Evolutionary conservation across 2,329 filamentous ascomycete species (phyloP).

Genomic region (Aschersonia sp.): DNA sequence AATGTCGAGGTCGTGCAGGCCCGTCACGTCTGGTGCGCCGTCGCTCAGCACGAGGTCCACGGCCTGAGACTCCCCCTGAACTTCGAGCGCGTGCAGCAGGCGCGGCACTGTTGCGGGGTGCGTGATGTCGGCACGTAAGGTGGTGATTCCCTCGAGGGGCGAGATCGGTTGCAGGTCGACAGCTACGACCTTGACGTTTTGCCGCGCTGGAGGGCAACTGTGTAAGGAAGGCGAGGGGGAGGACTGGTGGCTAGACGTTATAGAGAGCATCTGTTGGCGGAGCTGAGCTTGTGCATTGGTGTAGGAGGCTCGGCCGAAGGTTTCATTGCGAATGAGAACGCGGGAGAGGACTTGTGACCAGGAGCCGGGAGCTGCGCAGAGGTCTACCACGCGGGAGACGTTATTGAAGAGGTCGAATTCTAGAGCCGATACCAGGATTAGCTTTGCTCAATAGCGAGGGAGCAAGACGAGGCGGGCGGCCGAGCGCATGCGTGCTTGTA

Average conservation of each 20-base stretch:
- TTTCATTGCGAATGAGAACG: constrained; percentile 85
- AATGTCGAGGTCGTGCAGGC: constrained; percentile 92
- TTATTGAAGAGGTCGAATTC: constrained; percentile 89
- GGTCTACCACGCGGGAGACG: constrained; percentile 85
- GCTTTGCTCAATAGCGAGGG: not conserved
- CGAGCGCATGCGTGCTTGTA: not conserved
- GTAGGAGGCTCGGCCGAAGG: constrained; percentile 76
- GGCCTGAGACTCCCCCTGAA: constrained; percentile 55
- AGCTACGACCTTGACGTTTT: constrained; percentile 83
- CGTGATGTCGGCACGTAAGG: constrained; percentile 88
- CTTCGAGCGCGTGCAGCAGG: constrained; percentile 71
- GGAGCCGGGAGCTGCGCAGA: constrained; percentile 89
- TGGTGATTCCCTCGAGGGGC: constrained; percentile 82
- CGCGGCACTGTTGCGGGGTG: constrained; percentile 90
- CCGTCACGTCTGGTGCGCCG: constrained; percentile 91
- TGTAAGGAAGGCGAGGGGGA: no score
- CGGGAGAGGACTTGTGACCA: constrained; percentile 96
- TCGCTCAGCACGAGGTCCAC: constrained; percentile 94
- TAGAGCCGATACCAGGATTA: constrained; percentile 15
- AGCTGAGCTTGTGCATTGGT: constrained; percentile 65
- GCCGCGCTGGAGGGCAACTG: no score
- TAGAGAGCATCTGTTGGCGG: constrained; percentile 42
- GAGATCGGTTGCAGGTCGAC: constrained; percentile 96
- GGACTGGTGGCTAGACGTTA: constrained; percentile 11
- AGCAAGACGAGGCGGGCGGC: not conserved